Base-by-base conservation (phyloP, 2,329 filamentous ascomycete genomes). In the Stagonosporopsis vannaccii region DNA sequence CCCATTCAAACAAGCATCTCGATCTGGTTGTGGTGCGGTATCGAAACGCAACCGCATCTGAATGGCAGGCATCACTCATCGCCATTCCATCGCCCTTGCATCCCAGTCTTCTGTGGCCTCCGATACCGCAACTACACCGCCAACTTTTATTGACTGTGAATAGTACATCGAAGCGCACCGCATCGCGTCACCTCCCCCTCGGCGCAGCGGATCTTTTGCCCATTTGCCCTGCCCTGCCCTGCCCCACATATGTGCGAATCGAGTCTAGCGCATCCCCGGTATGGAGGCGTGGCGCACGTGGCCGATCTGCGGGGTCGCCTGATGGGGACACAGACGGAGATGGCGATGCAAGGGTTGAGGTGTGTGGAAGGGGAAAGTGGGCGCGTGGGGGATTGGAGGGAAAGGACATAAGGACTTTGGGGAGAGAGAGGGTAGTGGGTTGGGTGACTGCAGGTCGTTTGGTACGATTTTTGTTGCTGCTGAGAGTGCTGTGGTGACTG, bases 231-330 rank as follows among this genome's bases (percentile, higher is more conserved):
- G 28, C 28, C 7, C 4, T 11, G 32, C 41, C 19, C 19, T 35
- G 36, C 23, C 37, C 53, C 41, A 26, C 41, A 43, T 28, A 1
- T 13, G 4, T 22, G 9, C 32, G 9, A 9, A 17, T 33, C 17
- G 17, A 22, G 55, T 5, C 32, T 58, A 52, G 49, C 28, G 49
- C 25, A 33, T 25, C 51, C 51, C 51, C 35, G 6, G 35, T 55
- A 45, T 50, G 51, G 51, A 35, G 51, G 11, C 9, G 46, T 56
- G 52, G 48, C 57, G 48, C 51, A 48, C 43, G 51, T 40, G 46
- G 45, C 23, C 41, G 51, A 47, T 53, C n/a, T 59, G 56, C 36
- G 49, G 49, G 55, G 49, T 52, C 37, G 49, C 30, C 37, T n/a
- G 28, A 12, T 13, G 33, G n/a, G 15, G 13, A 11, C 23, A 26